Evolutionary conservation across 2,329 filamentous ascomycete species (phyloP).

Genomic region (Trichophyton verrucosum): DNA sequence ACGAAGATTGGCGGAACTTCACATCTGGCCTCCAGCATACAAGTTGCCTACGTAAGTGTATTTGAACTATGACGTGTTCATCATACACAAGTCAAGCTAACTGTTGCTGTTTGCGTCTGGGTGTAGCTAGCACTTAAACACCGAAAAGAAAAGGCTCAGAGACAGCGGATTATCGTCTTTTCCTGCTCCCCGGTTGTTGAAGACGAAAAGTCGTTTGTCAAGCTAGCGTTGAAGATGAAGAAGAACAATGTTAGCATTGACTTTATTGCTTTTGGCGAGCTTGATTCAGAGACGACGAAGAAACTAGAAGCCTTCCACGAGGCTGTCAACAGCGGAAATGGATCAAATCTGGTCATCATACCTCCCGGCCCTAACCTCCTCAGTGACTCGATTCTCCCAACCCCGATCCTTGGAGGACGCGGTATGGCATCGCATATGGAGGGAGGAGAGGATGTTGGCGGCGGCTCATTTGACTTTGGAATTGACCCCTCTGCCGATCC

Average conservation of each 20-base stretch:
- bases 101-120: not conserved
- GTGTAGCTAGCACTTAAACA: constrained; percentile 85
- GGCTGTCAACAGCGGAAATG: constrained; percentile 79
- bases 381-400: constrained; percentile 79
- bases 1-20: constrained; percentile 86
- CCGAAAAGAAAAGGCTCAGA: constrained; percentile 92
- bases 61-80: not conserved
- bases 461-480: constrained; percentile 63
- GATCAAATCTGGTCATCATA: constrained; percentile 81
- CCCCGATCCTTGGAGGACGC: constrained; percentile 80
- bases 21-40: constrained; percentile 85
- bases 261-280: constrained; percentile 87
- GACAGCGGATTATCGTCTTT: constrained; percentile 93
- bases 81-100: not conserved
- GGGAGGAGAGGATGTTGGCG: constrained; percentile 43
- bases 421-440: constrained; percentile 37
- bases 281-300: constrained; percentile 74
- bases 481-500: constrained; percentile 87
- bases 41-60: constrained; percentile 72
- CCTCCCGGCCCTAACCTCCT: constrained; percentile 83
- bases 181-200: constrained; percentile 87
- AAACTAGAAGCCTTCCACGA: constrained; percentile 93
- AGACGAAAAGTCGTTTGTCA: constrained; percentile 74
- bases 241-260: constrained; percentile 92
- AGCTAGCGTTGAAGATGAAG: constrained; percentile 96